phyloP scores from a whole-genome alignment of 768 basidiomycete genomes.

The Holtermanniella nyarrowii region DNA sequence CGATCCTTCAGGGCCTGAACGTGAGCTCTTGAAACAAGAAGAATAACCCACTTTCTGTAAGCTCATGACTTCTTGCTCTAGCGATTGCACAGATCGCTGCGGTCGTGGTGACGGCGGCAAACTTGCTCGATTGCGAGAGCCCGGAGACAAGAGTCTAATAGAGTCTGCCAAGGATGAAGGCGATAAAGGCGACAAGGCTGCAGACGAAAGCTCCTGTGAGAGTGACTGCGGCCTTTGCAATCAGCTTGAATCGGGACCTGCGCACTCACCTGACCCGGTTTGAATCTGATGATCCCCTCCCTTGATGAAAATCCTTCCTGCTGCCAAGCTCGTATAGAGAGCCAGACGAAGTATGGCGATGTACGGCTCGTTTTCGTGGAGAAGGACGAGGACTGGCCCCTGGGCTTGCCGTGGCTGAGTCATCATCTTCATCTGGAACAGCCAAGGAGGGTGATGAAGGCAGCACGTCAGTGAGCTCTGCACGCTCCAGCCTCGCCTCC shows the following conservation, averaged over 20 bases:
- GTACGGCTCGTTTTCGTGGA: constrained; percentile 15
- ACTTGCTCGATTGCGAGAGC: constrained; percentile 14
- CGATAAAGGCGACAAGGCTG: constrained; percentile 40
- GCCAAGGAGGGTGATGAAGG: constrained; percentile 5
- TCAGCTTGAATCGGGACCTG: not conserved
- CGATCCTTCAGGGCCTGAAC: constrained; percentile 65
- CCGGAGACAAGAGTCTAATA: constrained; percentile 16
- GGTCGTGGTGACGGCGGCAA: constrained; percentile 48
- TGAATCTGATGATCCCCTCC: constrained; percentile 36
- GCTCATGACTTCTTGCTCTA: constrained; percentile 92
- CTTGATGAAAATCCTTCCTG: constrained; percentile 34
- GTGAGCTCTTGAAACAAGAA: not conserved
- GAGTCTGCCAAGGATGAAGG: constrained; percentile 25
- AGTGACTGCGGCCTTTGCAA: constrained; percentile 59
- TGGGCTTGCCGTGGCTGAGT: constrained; percentile 7
- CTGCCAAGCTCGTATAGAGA: constrained; percentile 1
- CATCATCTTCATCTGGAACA: constrained; percentile 8
- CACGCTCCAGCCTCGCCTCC: constrained; percentile 56
- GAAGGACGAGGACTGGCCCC: not conserved
- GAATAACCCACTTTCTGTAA: constrained; percentile 56
- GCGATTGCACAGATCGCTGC: constrained; percentile 67
- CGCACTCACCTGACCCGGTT: constrained; percentile 19
- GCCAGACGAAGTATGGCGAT: constrained; percentile 6
- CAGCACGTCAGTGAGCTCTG: constrained; percentile 17
- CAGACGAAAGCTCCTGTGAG: constrained; percentile 63